Conservation (phyloP, 257 asterid genomes). For the Solanum clarkiae region DNA sequence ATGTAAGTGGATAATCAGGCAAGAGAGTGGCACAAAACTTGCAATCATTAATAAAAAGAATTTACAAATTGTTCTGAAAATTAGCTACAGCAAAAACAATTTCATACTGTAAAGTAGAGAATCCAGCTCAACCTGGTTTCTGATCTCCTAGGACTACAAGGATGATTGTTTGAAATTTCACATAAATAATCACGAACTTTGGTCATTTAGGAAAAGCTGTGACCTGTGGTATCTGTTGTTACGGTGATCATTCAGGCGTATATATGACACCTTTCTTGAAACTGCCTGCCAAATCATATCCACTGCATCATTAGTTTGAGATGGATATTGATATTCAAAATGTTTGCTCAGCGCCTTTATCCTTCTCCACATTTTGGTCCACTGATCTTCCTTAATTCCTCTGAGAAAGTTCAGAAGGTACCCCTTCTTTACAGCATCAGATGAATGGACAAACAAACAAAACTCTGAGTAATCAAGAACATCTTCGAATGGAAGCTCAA, state of each 20-base stretch:
- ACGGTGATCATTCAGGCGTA: conserved; percentile 30
- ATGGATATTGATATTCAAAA: conserved; percentile 61
- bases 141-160: background rate
- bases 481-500: conserved; percentile 76
- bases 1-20: background rate
- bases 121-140: background rate
- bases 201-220: conserved; percentile 4
- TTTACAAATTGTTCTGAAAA: background rate
- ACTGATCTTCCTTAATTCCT: conserved; percentile 34
- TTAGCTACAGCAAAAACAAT: background rate
- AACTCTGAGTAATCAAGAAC: conserved; percentile 62
- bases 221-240: conserved; percentile 49
- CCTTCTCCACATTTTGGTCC: conserved; percentile 75
- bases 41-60: background rate
- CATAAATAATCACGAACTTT: background rate
- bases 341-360: conserved; percentile 32
- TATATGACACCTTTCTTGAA: conserved; percentile 29
- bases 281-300: conserved; percentile 90
- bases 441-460: conserved; percentile 47
- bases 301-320: conserved; percentile 57
- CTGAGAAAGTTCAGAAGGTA: conserved; percentile 56
- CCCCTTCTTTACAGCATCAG: conserved; percentile 48
- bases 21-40: background rate
- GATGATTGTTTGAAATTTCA: background rate
- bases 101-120: background rate